Conservation (phyloP, 2,329 filamentous ascomycete genomes). For the Trichophyton benhamiae region DNA sequence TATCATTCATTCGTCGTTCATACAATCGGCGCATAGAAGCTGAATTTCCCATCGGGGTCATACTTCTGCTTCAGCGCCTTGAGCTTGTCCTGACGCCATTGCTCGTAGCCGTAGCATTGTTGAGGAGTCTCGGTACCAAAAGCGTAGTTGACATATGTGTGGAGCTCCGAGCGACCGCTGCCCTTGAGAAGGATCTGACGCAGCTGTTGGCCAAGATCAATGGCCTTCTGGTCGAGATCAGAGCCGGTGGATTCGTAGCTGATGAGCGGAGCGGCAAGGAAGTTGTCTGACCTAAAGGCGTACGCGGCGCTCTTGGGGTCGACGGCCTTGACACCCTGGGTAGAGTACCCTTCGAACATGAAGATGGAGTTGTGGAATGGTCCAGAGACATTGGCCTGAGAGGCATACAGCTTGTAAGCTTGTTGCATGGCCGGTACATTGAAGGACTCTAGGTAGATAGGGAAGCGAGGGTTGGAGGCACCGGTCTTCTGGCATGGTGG, state of each 20-base stretch:
- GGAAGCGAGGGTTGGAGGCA: slow-evolving; percentile 33
- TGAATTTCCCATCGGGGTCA: slow-evolving; percentile 24
- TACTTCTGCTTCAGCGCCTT: slow-evolving; percentile 24
- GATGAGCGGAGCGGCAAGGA: slow-evolving; percentile 28
- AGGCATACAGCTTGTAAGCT: slow-evolving; percentile 29
- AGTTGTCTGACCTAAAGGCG: slow-evolving; percentile 35
- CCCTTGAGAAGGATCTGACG: slow-evolving; percentile 19
- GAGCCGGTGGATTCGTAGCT: slow-evolving; percentile 19
- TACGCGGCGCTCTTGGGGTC: slow-evolving; percentile 32
- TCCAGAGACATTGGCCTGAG: slow-evolving; percentile 21
- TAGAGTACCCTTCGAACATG: slow-evolving; percentile 46
- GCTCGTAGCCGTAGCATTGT: slow-evolving; percentile 22
- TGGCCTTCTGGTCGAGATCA: slow-evolving; percentile 17
- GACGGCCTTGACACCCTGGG: slow-evolving; percentile 33
- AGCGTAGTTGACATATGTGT: slow-evolving; percentile 24
- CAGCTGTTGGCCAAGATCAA: slow-evolving; percentile 21
- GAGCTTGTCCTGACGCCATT: slow-evolving; percentile 24
- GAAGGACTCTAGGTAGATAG: slow-evolving; percentile 34
- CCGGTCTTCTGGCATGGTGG: slow-evolving; percentile 34
- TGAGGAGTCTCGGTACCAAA: slow-evolving; percentile 19
- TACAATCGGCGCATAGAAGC: slow-evolving; percentile 21
- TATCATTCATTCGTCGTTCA: not conserved
- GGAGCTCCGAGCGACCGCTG: slow-evolving; percentile 15
- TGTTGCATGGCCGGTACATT: slow-evolving; percentile 26
- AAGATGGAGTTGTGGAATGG: slow-evolving; percentile 35